Evolutionary conservation across 1,284 basidiomycete species (phyloP).

Genomic region (Pseudozyma hubeiensis): DNA sequence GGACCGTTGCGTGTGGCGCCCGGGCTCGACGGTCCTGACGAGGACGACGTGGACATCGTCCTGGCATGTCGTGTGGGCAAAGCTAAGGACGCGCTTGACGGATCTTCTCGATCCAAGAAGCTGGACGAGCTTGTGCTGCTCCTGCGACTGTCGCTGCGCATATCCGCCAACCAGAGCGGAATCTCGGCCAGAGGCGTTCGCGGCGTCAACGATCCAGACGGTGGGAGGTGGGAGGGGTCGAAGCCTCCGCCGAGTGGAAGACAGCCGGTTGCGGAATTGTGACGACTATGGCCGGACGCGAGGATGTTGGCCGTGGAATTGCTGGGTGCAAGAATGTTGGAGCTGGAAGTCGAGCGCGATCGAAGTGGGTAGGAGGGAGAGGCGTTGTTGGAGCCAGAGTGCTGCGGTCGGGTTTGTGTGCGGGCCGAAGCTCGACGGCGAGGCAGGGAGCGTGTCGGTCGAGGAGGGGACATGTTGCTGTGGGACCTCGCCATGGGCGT

Average conservation of each 20-base stretch:
- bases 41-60: slow-evolving; percentile 29
- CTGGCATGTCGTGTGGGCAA: slow-evolving; percentile 27
- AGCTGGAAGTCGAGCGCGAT: slow-evolving; percentile 33
- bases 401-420: slow-evolving; percentile 30
- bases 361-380: slow-evolving; percentile 33
- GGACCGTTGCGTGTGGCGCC: slow-evolving; percentile 35
- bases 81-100: slow-evolving; percentile 16
- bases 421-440: slow-evolving; percentile 38
- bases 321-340: slow-evolving; percentile 30
- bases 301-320: slow-evolving; percentile 47
- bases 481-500: slow-evolving; percentile 13
- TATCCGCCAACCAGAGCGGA: slow-evolving; percentile 49
- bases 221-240: slow-evolving; percentile 25
- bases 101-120: slow-evolving; percentile 38
- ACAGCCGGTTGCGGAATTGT: slow-evolving; percentile 21
- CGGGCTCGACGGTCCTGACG: slow-evolving; percentile 33
- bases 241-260: slow-evolving; percentile 24
- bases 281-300: slow-evolving; percentile 34
- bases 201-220: slow-evolving; percentile 42
- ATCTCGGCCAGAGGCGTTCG: slow-evolving; percentile 50
- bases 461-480: slow-evolving; percentile 49
- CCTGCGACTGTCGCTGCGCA: slow-evolving; percentile 46
- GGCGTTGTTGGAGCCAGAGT: slow-evolving; percentile 31
- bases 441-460: slow-evolving; percentile 39
- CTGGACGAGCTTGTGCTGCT: slow-evolving; percentile 36